Evolutionary conservation across 768 basidiomycete species (phyloP).

Genomic region (Serendipita sp.): DNA sequence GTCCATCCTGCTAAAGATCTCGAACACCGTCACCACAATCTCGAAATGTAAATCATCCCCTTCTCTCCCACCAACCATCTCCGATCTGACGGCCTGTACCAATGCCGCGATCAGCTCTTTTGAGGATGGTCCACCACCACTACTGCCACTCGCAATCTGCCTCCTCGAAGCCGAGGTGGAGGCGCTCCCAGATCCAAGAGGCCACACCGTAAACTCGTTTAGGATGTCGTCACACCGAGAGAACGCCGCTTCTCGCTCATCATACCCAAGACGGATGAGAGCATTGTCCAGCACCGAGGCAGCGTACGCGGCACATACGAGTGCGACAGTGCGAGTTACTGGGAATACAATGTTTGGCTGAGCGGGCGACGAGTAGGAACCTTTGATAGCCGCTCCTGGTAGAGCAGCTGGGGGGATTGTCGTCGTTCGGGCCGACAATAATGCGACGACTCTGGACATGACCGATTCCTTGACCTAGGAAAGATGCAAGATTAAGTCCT

Average conservation of each 20-base stretch:
- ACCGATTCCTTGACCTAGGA: conserved; percentile 68
- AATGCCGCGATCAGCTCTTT: conserved; percentile 59
- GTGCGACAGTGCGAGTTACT: conserved; percentile 59
- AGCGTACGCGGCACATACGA: conserved; percentile 84
- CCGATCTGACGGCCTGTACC: conserved; percentile 54
- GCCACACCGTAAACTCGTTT: conserved; percentile 82
- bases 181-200: conserved; percentile 28
- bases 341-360: conserved; percentile 12
- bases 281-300: conserved; percentile 94
- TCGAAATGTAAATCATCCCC: conserved; percentile 74
- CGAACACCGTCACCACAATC: conserved; percentile 78
- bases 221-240: conserved; percentile 86
- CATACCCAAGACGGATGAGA: conserved; percentile 71
- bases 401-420: conserved; percentile 62
- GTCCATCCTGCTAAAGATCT: conserved; percentile 86
- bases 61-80: conserved; percentile 36
- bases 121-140: not conserved
- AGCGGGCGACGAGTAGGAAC: not conserved
- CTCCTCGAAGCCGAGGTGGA: not conserved
- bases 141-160: not conserved
- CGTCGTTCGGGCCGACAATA: conserved; percentile 71
- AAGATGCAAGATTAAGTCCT: not conserved
- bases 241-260: conserved; percentile 86
- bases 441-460: conserved; percentile 52
- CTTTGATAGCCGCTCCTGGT: conserved; percentile 2